Conservation (phyloP, 345 rosid species). For the Jatropha curcas region DNA sequence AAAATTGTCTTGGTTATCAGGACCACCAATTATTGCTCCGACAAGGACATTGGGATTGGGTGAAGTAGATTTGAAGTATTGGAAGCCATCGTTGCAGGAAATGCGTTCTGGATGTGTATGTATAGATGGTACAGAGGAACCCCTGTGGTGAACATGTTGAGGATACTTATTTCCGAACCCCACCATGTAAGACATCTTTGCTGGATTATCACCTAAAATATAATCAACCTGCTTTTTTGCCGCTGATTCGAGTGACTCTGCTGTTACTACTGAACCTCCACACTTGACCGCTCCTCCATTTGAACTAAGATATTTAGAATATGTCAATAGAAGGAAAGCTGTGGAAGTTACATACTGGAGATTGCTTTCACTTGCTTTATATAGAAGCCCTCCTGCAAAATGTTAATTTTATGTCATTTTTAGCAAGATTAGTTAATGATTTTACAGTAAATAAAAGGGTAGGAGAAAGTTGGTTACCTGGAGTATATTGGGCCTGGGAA, state of each 20-base stretch:
- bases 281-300: conserved; percentile 46
- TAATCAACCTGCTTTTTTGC: conserved; percentile 85
- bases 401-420: background rate
- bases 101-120: conserved; percentile 65
- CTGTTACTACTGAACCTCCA: conserved; percentile 38
- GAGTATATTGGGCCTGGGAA: conserved; percentile 66
- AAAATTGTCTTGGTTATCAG: conserved; percentile 69
- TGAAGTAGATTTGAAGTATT: conserved; percentile 55
- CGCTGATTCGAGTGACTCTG: conserved; percentile 41
- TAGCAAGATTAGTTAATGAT: background rate
- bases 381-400: conserved; percentile 72
- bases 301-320: conserved; percentile 66
- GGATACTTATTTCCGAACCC: conserved; percentile 81
- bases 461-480: conserved; percentile 33
- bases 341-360: conserved; percentile 95
- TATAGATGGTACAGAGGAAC: conserved; percentile 76
- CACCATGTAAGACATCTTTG: conserved; percentile 82
- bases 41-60: conserved; percentile 87
- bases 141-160: conserved; percentile 81
- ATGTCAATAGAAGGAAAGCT: conserved; percentile 79
- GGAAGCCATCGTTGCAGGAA: conserved; percentile 72
- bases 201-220: conserved; percentile 80
- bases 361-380: conserved; percentile 91
- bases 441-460: background rate
- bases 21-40: conserved; percentile 94